Base-by-base conservation (phyloP, 2,329 filamentous ascomycete species). In the Pseudocercospora fijiensis region DNA sequence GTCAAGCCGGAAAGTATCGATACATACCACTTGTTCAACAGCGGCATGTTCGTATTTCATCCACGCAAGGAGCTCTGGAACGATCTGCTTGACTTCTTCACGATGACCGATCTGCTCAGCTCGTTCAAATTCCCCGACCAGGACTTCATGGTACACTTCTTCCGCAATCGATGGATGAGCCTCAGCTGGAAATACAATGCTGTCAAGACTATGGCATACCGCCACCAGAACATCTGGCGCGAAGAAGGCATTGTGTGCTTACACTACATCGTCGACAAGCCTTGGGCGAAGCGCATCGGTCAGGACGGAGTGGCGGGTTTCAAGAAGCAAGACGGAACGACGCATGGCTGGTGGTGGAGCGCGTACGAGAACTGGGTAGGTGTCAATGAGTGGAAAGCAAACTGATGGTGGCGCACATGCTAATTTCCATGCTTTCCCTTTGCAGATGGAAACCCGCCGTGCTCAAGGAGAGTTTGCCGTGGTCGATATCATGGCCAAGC, bases 201-300 rank as follows among this genome's bases (percentile, higher is more conserved):
- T 3, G 72, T 84, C 13, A 84, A 84, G 72, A 84, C 82, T 8
- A 82, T 81, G 79, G 72, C 78, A 28, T 83, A 84, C 69, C 82
- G 81, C 78, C 82, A 84, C 65, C 61, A 72, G 3, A 77, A 79
- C 37, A 78, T 84, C 26, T 84, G 82, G 82, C 71, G 74, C 4
- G 80, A 82, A 60, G 75, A 78, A 2, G 75, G 78, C 20, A 77
- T 84, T 4, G 75, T 78, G 0, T 78, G 79, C 4, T 63, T 83
- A 33, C 82, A 84, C 67, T 84, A 83, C 58, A 83, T 84, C 57
- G 81, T 83, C 6, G 82, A 84, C 67, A 84, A 84, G 72, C 83
- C 82, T 18, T 84, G 82, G 83, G 76, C 78, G 22, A 76, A 75
- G 58, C 75, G 78, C 20, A 73, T 81, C 3, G 72, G 71, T 22